Base-by-base conservation (phyloP, 345 rosid genomes). In the Ceriops tagal region DNA sequence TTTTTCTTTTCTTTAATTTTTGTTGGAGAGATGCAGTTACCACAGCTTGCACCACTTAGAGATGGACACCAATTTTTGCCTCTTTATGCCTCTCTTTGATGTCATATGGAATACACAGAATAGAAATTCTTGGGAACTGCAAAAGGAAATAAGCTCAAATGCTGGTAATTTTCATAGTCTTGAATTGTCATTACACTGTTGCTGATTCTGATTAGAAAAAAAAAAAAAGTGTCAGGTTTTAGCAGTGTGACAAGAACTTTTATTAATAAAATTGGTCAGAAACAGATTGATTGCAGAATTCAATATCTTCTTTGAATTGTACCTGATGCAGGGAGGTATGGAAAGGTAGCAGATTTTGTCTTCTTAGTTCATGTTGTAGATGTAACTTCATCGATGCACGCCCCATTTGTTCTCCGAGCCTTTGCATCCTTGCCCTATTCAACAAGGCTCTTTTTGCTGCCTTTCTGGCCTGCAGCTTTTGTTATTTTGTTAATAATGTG, bases 361-460 rank as follows among this genome's bases (percentile, higher is more conserved):
- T 96, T 96, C 88, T 80, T 96, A 47, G 99, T 96, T 2, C 99
- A 96, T 71, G 91, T 79, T 5, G 97, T 96, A 20, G 99, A 96
- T 71, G 30, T 96, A 2, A 62, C 81, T 39, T 82, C 90, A 1
- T 62, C 87, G 3, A 68, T 89, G 84, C 99, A 96, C 60, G 86
- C 73, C 8, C 92, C 96, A 0, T 92, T 90, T 61, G 81, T 86
- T 24, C 73, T 70, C 56, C 74, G 97, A 67, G 79, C 92, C 8
- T 56, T 80, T 18, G 81, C 91, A 3, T 89, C 99, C 0, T 35
- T 80, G 62, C 96, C 99, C 0, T 92, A 73, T 79, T 32, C 74
- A 2, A 65, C 73, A 1, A 74, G 73, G 74, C 49, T 84, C 3
- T 85, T 80, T 79, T 8, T 85, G 73, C 13, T 92, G 53, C 89